Percentiles rank a stretch among this genome's conserved stretches.
These are phyloP conservation scores for Warburgia ugandensis DNA, from an alignment of 164 flowering plant genomes.

Conservation along the genomic window DNA sequence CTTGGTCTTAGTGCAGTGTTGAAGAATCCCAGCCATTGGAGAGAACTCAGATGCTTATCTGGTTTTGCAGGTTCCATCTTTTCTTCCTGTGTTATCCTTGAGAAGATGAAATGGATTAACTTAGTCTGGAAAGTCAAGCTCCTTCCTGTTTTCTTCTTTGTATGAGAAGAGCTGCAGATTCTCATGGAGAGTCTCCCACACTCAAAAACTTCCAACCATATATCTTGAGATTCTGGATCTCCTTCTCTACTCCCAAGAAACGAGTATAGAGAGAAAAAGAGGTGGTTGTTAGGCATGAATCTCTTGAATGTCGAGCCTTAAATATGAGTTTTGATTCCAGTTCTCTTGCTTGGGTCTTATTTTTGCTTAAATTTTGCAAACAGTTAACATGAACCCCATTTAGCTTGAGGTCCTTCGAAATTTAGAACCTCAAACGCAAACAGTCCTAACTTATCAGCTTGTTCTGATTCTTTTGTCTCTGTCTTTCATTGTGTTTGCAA, in stretches of 20 bases:
- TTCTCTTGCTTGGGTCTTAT: too few relatives aligned
- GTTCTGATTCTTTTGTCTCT: too few relatives aligned
- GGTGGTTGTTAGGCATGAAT: not conserved
- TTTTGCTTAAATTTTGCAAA: too few relatives aligned
- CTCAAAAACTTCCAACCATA: too few relatives aligned
- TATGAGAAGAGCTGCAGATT: slow-evolving; percentile 11
- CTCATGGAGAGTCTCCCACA: too few relatives aligned
- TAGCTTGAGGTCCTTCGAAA: too few relatives aligned
- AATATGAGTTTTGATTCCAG: not conserved
- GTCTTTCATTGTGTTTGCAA: not conserved
- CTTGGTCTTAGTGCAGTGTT: slow-evolving; percentile 2
- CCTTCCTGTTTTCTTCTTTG: slow-evolving; percentile 7
- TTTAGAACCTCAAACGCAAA: too few relatives aligned
- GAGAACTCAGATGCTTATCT: not conserved
- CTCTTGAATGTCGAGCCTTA: not conserved
- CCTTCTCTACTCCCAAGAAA: slow-evolving; percentile 2
- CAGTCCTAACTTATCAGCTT: too few relatives aligned
- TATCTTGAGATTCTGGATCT: not conserved
- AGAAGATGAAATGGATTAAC: slow-evolving; percentile 7
- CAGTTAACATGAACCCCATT: too few relatives aligned
- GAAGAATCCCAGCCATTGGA: not conserved
- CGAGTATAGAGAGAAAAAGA: not conserved
- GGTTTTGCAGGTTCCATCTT: not conserved
- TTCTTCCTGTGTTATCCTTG: slow-evolving; percentile 1
- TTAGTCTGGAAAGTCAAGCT: slow-evolving; percentile 4